A percentile compares a stretch with the other conserved stretches of the same genome.
These are phyloP conservation scores for Pythium monospermum DNA, from an alignment of 352 stramenopile species.

Conservation along the genomic window DNA sequence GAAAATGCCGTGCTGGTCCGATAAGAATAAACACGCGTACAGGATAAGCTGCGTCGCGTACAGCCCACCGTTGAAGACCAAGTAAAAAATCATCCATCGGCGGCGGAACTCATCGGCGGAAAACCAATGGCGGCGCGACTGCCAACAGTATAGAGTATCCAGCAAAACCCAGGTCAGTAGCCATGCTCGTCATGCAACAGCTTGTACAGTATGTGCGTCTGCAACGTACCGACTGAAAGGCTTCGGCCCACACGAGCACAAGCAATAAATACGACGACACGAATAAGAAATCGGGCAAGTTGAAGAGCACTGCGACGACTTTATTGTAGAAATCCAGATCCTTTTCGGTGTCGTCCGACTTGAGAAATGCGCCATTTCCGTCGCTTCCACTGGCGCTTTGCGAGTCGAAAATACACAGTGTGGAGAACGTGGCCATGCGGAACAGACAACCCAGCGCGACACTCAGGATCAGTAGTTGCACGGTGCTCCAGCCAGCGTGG, in stretches of 20 bases:
- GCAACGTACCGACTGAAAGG: slow-evolving; percentile 75
- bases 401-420: slow-evolving; percentile 84
- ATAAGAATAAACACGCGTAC: slow-evolving; percentile 86
- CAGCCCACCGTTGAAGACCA: slow-evolving; percentile 88
- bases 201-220: too few relatives aligned
- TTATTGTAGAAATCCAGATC: slow-evolving; percentile 90
- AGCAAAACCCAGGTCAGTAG: too few relatives aligned
- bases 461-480: slow-evolving; percentile 79
- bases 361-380: slow-evolving; percentile 1
- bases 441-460: slow-evolving; percentile 84
- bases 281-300: slow-evolving; percentile 90
- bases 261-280: slow-evolving; percentile 89
- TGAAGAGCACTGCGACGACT: slow-evolving; percentile 88
- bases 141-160: slow-evolving; percentile 1
- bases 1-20: slow-evolving; percentile 78
- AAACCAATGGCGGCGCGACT: slow-evolving; percentile 89
- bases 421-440: slow-evolving; percentile 81
- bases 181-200: too few relatives aligned
- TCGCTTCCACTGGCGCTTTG: slow-evolving; percentile 32
- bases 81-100: slow-evolving; percentile 90
- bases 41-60: slow-evolving; percentile 87
- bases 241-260: slow-evolving; percentile 88
- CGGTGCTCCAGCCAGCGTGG: slow-evolving; percentile 69
- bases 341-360: slow-evolving; percentile 26
- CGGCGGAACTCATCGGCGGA: slow-evolving; percentile 77